Percentiles rank a stretch among this genome's conserved stretches.
Conservation (phyloP, 768 basidiomycete species). For the Mycena pura region DNA sequence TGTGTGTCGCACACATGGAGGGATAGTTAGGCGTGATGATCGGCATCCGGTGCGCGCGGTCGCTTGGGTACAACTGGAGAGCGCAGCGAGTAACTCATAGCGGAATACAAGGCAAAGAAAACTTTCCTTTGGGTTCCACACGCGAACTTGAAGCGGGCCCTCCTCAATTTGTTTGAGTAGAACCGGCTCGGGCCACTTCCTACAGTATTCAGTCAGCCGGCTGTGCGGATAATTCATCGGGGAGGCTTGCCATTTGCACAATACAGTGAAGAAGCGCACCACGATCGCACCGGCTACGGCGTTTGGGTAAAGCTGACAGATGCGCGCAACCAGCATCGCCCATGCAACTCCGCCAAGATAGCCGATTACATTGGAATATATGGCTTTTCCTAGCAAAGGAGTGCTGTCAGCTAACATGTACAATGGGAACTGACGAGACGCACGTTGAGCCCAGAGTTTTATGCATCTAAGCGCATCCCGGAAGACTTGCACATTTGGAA, state of each 20-base stretch:
- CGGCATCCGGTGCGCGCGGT: constrained; percentile 95
- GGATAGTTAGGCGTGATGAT: constrained; percentile 99
- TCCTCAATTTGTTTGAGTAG: constrained; percentile 96
- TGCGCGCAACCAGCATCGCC: constrained; percentile 97
- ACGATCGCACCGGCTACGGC: constrained; percentile 96
- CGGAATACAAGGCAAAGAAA: background rate
- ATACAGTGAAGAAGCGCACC: constrained; percentile 96
- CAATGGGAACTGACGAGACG: constrained; percentile 36
- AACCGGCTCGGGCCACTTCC: constrained; percentile 98
- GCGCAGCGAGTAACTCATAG: constrained; percentile 1
- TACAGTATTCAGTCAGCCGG: constrained; percentile 34
- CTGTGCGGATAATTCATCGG: background rate
- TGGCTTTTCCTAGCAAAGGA: constrained; percentile 76
- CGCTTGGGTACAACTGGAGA: constrained; percentile 81
- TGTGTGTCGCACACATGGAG: constrained; percentile 98
- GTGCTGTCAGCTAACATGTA: background rate
- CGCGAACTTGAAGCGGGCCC: constrained; percentile 88
- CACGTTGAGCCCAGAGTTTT: constrained; percentile 96
- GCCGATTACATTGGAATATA: constrained; percentile 97
- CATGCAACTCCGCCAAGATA: constrained; percentile 98
- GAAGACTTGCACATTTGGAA: constrained; percentile 94
- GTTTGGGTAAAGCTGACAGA: constrained; percentile 97
- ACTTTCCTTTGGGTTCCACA: constrained; percentile 95
- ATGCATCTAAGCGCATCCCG: constrained; percentile 94
- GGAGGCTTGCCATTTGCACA: constrained; percentile 87